A percentile compares a stretch with the other conserved stretches of the same genome.
phyloP scores from a whole-genome alignment of 805 yeast genomes.

The Candida patagonica region DNA sequence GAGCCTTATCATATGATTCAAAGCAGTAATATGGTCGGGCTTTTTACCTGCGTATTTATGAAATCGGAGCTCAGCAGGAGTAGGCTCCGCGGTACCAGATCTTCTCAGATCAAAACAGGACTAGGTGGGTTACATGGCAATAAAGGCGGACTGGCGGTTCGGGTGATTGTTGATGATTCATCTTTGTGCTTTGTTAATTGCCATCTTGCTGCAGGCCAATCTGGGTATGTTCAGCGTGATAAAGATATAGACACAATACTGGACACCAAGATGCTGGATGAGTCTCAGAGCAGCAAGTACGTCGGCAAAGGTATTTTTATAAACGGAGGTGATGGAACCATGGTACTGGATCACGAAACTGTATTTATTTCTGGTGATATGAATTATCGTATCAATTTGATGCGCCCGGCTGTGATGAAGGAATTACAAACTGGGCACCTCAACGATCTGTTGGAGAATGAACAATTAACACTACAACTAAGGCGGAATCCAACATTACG shows the following conservation, averaged over 20 bases:
- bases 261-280: constrained; percentile 23
- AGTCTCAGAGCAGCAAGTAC: constrained; percentile 11
- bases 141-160: constrained; percentile 69
- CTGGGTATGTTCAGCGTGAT: constrained; percentile 73
- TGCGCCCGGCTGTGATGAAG: constrained; percentile 60
- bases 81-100: constrained; percentile 52
- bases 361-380: constrained; percentile 91
- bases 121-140: constrained; percentile 78
- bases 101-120: constrained; percentile 81
- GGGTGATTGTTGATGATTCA: constrained; percentile 57
- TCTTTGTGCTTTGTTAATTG: constrained; percentile 72
- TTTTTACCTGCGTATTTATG: constrained; percentile 60
- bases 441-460: constrained; percentile 50
- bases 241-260: constrained; percentile 75
- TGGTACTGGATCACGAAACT: constrained; percentile 68
- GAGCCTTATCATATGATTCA: constrained; percentile 47
- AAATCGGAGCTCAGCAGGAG: constrained; percentile 39
- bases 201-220: constrained; percentile 90
- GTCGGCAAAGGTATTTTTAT: constrained; percentile 20
- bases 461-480: constrained; percentile 75
- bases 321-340: constrained; percentile 35
- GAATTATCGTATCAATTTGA: constrained; percentile 69
- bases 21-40: constrained; percentile 81
- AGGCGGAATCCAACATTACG: constrained; percentile 50
- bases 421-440: constrained; percentile 41